Percentiles rank a stretch among this genome's conserved stretches.
These are phyloP conservation scores for Wallacemonas sp. DNA, from an alignment of 208 protist species.

Conservation along the genomic window DNA sequence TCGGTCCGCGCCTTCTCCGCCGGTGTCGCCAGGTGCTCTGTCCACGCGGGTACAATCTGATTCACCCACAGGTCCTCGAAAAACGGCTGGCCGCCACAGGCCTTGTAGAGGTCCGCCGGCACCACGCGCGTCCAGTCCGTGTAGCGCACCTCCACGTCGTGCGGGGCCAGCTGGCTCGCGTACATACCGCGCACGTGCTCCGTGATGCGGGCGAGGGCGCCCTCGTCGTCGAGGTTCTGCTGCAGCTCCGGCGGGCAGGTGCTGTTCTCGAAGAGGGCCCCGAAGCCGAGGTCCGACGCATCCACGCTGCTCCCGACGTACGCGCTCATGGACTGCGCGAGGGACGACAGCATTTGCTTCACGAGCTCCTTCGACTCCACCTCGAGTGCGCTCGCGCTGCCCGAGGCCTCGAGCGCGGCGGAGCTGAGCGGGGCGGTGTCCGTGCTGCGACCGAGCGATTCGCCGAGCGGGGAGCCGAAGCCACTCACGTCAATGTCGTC, in stretches of 20 bases:
- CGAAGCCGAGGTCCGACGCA: conserved; percentile 4
- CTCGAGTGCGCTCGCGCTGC: not conserved
- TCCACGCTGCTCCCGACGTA: conserved; percentile 12
- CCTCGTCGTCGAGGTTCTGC: not conserved
- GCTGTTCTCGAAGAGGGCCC: not conserved
- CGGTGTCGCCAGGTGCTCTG: conserved; percentile 11
- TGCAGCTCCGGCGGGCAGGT: not conserved
- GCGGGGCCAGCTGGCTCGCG: not conserved
- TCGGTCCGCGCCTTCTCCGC: conserved; percentile 11
- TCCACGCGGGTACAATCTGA: conserved; percentile 17
- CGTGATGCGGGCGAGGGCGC: not conserved
- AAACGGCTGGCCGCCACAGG: conserved; percentile 19
- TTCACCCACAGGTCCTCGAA: conserved; percentile 24
- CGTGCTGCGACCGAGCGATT: not conserved
- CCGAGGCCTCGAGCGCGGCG: not conserved
- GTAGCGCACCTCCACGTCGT: conserved; percentile 10
- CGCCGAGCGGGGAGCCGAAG: not conserved
- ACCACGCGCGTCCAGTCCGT: conserved; percentile 18
- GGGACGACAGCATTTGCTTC: conserved; percentile 3
- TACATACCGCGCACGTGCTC: conserved; percentile 2
- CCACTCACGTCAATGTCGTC: conserved; percentile 4
- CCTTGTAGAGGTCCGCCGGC: conserved; percentile 15
- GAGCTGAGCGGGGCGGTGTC: not conserved
- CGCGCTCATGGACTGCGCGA: conserved; percentile 11
- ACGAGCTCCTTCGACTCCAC: not conserved